Base-by-base conservation (phyloP, 768 basidiomycete species). In the Hemileccinum impolitum region DNA sequence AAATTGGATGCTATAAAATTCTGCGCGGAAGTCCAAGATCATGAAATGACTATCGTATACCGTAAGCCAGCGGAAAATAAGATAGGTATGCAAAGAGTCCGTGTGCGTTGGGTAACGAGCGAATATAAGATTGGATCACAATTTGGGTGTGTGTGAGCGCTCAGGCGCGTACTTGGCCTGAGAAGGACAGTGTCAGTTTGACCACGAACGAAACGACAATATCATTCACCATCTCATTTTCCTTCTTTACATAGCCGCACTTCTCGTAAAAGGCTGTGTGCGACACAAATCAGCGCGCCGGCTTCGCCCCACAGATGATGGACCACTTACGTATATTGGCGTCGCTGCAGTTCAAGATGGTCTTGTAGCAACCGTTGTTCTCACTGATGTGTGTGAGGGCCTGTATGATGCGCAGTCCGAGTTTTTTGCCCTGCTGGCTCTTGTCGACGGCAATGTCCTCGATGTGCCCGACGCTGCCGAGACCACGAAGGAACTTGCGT, bases 391-490 rank as follows among this genome's bases (percentile, higher is more conserved):
- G 77, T 2, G 87, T 90, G 59, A 98, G 76, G 5, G 90, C 87
- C 58, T 90, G 79, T 63, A 99, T 93, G 58, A 98, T 75, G 57
- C 85, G 78, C 70, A 90, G 67, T 0, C 96, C 96, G 28, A 99
- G 77, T 68, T 91, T 94, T 71, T 87, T 87, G 28, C 96, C 96
- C 75, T 96, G 94, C 71, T 88, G 81, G 37, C 68, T 74, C 70
- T 86, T 84, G 70, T 89, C 83, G 17, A 99, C 94, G 3, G 92
- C 94, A 53, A 99, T 96, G 65, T 99, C 96, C 70, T 99, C 96
- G 54, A 99, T 94, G 63, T 99, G 96, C 0, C 94, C 96, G 13
- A 93, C 90, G 54, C 77, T 77, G 18, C 91, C 90, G n/a, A 90
- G 73, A 1, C 80, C 82, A 35, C 94, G 79, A 37, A 94, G 72